Conservation (phyloP, 1,139 yeast genomes). For the Yamadazyma conglobata region DNA sequence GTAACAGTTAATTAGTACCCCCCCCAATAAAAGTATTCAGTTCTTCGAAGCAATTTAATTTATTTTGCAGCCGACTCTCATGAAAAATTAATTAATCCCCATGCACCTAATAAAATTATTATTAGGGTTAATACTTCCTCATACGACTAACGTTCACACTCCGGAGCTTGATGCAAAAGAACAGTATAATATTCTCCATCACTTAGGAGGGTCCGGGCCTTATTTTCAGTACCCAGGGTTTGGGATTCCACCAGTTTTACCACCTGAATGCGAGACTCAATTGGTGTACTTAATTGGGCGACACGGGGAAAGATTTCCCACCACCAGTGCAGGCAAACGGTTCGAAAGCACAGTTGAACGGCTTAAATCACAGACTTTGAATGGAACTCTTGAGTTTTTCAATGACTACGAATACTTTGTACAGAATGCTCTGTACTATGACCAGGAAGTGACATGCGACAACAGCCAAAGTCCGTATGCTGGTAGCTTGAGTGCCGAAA, state of each 20-base stretch:
- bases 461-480: conserved; percentile 27
- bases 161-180: conserved; percentile 33
- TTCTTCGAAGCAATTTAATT: too few species aligned
- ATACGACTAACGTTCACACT: conserved; percentile 23
- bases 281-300: conserved; percentile 64
- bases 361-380: conserved; percentile 14
- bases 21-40: too few species aligned
- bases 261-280: conserved; percentile 52
- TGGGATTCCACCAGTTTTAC: conserved; percentile 46
- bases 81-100: not conserved
- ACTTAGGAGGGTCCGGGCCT: conserved; percentile 48
- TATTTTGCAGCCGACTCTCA: conserved; percentile 1
- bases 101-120: conserved; percentile 5
- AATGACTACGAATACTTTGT: conserved; percentile 35
- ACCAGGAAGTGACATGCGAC: conserved; percentile 26
- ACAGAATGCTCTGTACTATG: conserved; percentile 23
- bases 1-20: too few species aligned
- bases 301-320: conserved; percentile 76
- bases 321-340: conserved; percentile 24
- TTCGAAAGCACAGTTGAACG: conserved; percentile 19
- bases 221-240: conserved; percentile 43
- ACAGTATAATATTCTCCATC: conserved; percentile 36
- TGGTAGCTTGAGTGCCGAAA: conserved; percentile 31
- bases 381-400: conserved; percentile 30
- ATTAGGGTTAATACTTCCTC: conserved; percentile 7